phyloP scores from a whole-genome alignment of 2,329 filamentous ascomycete genomes.

The Trichoderma gracile region DNA sequence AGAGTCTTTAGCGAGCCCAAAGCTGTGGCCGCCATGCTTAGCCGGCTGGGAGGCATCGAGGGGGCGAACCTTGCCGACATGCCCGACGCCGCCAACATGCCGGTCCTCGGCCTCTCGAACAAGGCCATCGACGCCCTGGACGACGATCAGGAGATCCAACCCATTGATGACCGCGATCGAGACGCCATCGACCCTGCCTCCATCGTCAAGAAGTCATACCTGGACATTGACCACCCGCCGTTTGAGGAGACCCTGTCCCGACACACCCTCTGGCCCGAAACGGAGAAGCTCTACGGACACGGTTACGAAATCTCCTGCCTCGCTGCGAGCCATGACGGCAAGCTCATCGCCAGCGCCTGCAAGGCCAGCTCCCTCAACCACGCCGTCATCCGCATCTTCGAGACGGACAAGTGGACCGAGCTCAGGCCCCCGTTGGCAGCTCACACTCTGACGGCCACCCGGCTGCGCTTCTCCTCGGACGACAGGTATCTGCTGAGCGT shows the following conservation, averaged over 20 bases:
- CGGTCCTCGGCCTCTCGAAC: conserved; percentile 92
- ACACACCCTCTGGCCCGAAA: conserved; percentile 92
- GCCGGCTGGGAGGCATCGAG: conserved; percentile 64
- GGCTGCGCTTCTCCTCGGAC: conserved; percentile 75
- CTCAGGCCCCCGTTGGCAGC: conserved; percentile 78
- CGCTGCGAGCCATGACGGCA: conserved; percentile 72
- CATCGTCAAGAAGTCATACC: conserved; percentile 58
- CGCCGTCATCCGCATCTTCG: conserved; percentile 89
- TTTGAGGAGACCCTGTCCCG: conserved; percentile 87
- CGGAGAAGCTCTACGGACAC: conserved; percentile 95
- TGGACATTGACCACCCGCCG: conserved; percentile 72
- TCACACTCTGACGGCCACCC: conserved; percentile 83
- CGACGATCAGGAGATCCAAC: conserved; percentile 49
- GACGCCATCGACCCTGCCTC: conserved; percentile 58
- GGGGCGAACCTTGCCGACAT: conserved; percentile 48
- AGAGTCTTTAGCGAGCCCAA: conserved; percentile 90
- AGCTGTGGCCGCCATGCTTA: conserved; percentile 74
- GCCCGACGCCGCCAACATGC: conserved; percentile 90
- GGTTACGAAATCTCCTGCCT: conserved; percentile 94
- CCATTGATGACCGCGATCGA: conserved; percentile 50
- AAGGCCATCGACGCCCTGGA: conserved; percentile 73
- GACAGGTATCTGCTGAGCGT: conserved; percentile 80
- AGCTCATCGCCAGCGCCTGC: conserved; percentile 84
- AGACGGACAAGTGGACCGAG: conserved; percentile 85
- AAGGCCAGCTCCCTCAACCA: conserved; percentile 91